These are phyloP conservation scores for Eremothecium gossypii DNA, from an alignment of 1,139 yeast genomes.

Conservation along the genomic window DNA sequence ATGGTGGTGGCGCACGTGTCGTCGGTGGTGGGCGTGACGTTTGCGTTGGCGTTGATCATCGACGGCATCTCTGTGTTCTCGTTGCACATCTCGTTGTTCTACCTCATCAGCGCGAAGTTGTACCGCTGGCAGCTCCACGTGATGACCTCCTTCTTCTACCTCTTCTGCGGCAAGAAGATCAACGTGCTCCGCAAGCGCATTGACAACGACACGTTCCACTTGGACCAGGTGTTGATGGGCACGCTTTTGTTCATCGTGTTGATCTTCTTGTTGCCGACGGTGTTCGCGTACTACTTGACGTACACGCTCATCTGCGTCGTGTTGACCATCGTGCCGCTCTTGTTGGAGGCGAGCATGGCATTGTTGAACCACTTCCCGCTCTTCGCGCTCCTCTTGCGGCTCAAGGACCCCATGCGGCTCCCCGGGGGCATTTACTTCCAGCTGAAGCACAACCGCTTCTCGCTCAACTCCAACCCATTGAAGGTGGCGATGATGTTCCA, in stretches of 20 bases:
- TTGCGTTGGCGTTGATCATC: constrained; percentile 54
- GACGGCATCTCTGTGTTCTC: constrained; percentile 60
- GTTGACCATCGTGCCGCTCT: constrained; percentile 42
- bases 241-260: constrained; percentile 78
- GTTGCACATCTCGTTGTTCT: constrained; percentile 67
- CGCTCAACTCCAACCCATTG: constrained; percentile 39
- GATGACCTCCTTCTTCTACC: constrained; percentile 64
- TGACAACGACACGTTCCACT: constrained; percentile 72
- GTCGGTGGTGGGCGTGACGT: constrained; percentile 51
- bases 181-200: constrained; percentile 77
- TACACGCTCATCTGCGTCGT: constrained; percentile 55
- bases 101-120: constrained; percentile 67
- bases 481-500: constrained; percentile 37
- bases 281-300: constrained; percentile 70
- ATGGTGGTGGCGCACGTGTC: constrained; percentile 37
- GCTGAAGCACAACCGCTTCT: constrained; percentile 13
- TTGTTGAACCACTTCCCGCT: constrained; percentile 76
- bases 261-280: constrained; percentile 75
- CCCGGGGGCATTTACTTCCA: constrained; percentile 77
- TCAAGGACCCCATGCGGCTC: constrained; percentile 73
- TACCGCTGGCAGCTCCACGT: constrained; percentile 67
- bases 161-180: constrained; percentile 84
- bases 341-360: constrained; percentile 54
- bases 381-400: constrained; percentile 65
- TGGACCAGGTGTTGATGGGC: constrained; percentile 83